phyloP scores from a whole-genome alignment of 495 filamentous ascomycete genomes.

The Penicillium egyptiacum region DNA sequence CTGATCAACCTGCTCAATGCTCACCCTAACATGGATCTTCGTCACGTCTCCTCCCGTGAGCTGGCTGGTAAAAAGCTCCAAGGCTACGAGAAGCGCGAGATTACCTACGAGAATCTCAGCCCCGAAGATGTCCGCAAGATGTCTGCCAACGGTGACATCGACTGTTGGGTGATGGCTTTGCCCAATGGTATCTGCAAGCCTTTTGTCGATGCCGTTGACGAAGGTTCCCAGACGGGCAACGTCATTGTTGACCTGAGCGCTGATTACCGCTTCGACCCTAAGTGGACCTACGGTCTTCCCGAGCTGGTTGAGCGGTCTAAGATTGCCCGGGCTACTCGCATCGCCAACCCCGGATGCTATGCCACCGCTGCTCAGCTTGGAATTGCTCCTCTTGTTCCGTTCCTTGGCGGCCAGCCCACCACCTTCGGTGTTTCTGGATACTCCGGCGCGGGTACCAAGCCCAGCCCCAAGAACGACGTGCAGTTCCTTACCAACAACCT shows the following conservation, averaged over 20 bases:
- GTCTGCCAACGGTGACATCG: conserved; percentile 87
- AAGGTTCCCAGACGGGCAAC: conserved; percentile 67
- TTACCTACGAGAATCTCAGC: conserved; percentile 88
- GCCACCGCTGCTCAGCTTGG: conserved; percentile 94
- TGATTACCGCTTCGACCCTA: conserved; percentile 87
- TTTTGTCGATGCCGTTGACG: conserved; percentile 87
- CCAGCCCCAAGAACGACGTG: conserved; percentile 92
- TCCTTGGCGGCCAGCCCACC: conserved; percentile 77
- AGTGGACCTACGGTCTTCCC: conserved; percentile 95
- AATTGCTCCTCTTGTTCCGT: conserved; percentile 77
- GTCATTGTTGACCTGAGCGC: conserved; percentile 92
- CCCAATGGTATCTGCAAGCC: conserved; percentile 97
- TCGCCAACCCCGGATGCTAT: conserved; percentile 95
- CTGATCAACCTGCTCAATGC: conserved; percentile 85
- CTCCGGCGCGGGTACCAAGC: conserved; percentile 95
- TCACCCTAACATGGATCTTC: conserved; percentile 92
- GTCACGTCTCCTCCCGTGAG: conserved; percentile 93
- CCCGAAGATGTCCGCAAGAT: conserved; percentile 88
- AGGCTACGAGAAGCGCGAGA: conserved; percentile 90
- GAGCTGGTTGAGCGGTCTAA: conserved; percentile 77
- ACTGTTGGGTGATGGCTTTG: conserved; percentile 98
- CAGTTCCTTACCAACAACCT: conserved; percentile 83
- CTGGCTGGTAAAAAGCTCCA: conserved; percentile 85
- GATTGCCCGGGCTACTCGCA: conserved; percentile 80
- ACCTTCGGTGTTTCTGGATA: conserved; percentile 95